Base-by-base conservation (phyloP, 2,329 filamentous ascomycete species). In the Bertia moriformis region DNA sequence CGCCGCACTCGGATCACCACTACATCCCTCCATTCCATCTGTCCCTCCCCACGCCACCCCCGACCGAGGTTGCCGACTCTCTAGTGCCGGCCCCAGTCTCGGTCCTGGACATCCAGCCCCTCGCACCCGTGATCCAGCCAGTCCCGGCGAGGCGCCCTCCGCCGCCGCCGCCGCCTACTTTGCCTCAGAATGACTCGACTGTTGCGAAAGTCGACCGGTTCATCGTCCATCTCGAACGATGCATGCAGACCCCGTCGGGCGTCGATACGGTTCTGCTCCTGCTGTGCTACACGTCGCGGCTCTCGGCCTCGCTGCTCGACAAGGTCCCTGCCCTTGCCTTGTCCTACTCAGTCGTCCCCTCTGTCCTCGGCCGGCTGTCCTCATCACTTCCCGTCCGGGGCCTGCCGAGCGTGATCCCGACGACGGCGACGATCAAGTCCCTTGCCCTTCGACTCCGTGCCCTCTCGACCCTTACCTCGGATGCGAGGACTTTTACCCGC, bases 401-500 rank as follows among this genome's bases (percentile, higher is more conserved):
- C 56, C 62, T 33, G 57, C n/a, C n/a, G n/a, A n/a, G n/a, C n/a
- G n/a, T n/a, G n/a, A n/a, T n/a, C n/a, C n/a, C n/a, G n/a, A n/a
- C n/a, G n/a, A 74, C 27, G 65, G 71, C 14, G 22, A 55, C 51
- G 36, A 59, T 49, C 3, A 7, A 14, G 14, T 7, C 53, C 60
- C 38, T 56, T 51, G 38, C 49, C 52, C 20, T 51, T 62, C 41
- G 70, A 49, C 62, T 85, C 52, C 69, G 64, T 58, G 67, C 61
- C 13, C 66, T 93, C 13, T 73, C 77, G 14, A 66, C 59, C 22
- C 62, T 89, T 39, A 66, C 91, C 37, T 69, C 68, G 47, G 83
- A 91, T 52, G 73, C 77, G 44, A 68, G 83, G 43, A 80, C 78
- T 42, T 84, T 88, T 53, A 62, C 73, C 44, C 71, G 87, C 1